Evolutionary conservation across 768 basidiomycete genomes (phyloP), one percentile per base, ranked within the genome.

Genomic region (Kwoniella newhampshirensis): DNA sequence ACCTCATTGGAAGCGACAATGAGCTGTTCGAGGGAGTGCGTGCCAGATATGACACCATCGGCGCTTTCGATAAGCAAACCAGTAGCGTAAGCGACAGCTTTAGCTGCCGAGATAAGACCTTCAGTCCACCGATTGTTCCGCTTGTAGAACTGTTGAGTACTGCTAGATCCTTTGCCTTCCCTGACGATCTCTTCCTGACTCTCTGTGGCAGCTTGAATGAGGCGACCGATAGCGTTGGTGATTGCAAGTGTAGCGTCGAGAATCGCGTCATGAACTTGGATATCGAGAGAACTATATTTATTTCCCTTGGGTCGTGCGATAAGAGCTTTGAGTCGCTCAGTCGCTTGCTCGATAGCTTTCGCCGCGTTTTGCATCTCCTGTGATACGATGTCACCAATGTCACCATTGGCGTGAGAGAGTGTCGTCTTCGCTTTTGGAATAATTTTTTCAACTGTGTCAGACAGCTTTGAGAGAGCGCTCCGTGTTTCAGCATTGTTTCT

Each of bases 1-100:
- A 99, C 96, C 76, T 97, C 96, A 78, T 98, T 98, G 36, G 96
- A 99, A n/a, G 96, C 89, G 56, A 98, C 96, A 71, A 99, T 98
- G 65, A 99, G 87, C 78, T 99, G 96, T 78, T 98, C 96, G 56
- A 97, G 82, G 27, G 93, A 92, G 76, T 98, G 91, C 15, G 91
- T 93, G 12, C 94, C 96, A 0, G 89, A 91, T 60, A 98, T 82
- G 41, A 99, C 94, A 57, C 96, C 96, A 75, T 99, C 96, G 17
- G 96, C 96, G 62, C 87, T 89, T 77, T 99, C 94, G 75, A 99
- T 99, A 59, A 99, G 84, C 57, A 97, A 79, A 63, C 85, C 89
- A 30, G 96, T 98, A 9, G 96, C 92, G 67, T 93, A 96, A 2
- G 96, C 96, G 52, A 99, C 96, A 8, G 96, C 84, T 77, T 96